Conservation (phyloP, 1,139 yeast genomes). For the Lodderomyces margitis region DNA sequence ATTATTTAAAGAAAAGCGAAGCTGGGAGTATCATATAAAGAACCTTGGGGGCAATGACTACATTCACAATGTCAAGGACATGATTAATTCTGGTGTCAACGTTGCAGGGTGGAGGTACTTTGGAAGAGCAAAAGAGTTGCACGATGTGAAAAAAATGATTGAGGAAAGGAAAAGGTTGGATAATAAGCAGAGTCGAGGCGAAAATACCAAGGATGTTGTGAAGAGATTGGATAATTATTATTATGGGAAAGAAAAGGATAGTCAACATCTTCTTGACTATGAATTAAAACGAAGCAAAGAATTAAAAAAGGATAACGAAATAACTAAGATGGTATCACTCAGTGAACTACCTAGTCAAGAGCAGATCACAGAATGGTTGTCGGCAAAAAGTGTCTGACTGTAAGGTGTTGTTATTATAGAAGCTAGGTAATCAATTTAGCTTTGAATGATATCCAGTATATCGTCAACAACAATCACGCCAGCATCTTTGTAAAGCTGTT, state of each 20-base stretch:
- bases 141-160: constrained; percentile 64
- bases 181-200: constrained; percentile 12
- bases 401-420: constrained; percentile 37
- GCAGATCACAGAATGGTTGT: constrained; percentile 46
- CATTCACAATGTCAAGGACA: constrained; percentile 24
- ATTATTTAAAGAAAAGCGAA: constrained; percentile 60
- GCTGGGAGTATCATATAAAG: constrained; percentile 78
- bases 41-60: constrained; percentile 72
- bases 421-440: constrained; percentile 7
- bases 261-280: constrained; percentile 15
- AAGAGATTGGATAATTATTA: constrained; percentile 26
- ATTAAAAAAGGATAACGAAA: background rate
- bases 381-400: constrained; percentile 45
- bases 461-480: constrained; percentile 27
- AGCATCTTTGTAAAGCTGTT: constrained; percentile 23
- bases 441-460: background rate
- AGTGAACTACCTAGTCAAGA: constrained; percentile 34
- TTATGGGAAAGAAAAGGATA: constrained; percentile 44
- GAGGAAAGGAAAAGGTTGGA: constrained; percentile 20
- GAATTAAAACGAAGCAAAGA: constrained; percentile 22
- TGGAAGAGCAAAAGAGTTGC: constrained; percentile 80
- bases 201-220: constrained; percentile 16
- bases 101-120: constrained; percentile 66
- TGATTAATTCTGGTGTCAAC: constrained; percentile 25
- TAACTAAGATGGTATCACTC: background rate